phyloP scores from a whole-genome alignment of 2,329 filamentous ascomycete genomes.

The Pezizomycotina sp. region DNA sequence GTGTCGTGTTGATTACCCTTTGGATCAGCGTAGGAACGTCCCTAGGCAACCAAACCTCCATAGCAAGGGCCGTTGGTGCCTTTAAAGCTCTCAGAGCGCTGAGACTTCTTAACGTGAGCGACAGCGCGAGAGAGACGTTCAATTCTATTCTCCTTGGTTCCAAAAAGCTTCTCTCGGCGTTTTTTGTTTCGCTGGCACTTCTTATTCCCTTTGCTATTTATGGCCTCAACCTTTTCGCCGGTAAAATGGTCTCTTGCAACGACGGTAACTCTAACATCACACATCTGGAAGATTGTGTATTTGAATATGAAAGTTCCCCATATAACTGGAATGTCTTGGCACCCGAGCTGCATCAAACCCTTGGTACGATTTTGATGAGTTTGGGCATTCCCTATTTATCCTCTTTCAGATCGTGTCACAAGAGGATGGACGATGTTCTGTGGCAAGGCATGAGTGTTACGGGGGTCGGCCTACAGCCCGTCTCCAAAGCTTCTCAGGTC shows the following conservation, averaged over 20 bases:
- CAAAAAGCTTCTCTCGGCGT: conserved; percentile 83
- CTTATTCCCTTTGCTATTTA: conserved; percentile 95
- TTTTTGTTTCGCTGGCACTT: conserved; percentile 84
- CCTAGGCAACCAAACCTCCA: conserved; percentile 61
- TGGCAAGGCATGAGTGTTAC: conserved; percentile 69
- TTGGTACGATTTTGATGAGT: conserved; percentile 97
- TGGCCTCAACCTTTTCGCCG: conserved; percentile 80
- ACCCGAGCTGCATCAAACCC: conserved; percentile 65
- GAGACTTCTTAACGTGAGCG: conserved; percentile 82
- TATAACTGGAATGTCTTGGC: conserved; percentile 74
- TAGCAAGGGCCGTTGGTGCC: conserved; percentile 80
- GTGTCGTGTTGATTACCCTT: conserved; percentile 73
- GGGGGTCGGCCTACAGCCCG: conserved; percentile 51
- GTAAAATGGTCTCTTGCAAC: conserved; percentile 65
- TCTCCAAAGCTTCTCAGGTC: conserved; percentile 51
- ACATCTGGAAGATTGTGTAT: conserved; percentile 58
- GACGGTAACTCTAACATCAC: conserved; percentile 43
- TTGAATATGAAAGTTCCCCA: conserved; percentile 61
- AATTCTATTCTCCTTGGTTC: conserved; percentile 86
- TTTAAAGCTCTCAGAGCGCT: conserved; percentile 93
- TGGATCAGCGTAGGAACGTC: conserved; percentile 89
- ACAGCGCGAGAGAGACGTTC: conserved; percentile 88
- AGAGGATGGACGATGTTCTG: conserved; percentile 94
- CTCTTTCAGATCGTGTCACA: conserved; percentile 98
- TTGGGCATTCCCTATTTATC: conserved; percentile 88